Conservation (phyloP, 257 asterid species). For the Capsicum pubescens region DNA sequence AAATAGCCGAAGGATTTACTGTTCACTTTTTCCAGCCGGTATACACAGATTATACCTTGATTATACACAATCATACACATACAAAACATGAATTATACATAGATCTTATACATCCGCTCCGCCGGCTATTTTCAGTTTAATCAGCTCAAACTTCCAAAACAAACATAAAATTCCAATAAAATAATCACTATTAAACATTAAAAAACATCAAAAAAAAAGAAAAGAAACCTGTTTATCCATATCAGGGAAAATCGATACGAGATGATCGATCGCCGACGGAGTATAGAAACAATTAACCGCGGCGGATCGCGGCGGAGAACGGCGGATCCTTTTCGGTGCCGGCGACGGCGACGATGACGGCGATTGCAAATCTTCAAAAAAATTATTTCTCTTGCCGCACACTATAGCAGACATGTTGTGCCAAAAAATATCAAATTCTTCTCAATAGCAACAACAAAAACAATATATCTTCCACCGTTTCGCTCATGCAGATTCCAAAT, state of each 20-base stretch:
- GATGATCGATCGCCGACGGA: slow-evolving; percentile 55
- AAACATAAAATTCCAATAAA: not conserved
- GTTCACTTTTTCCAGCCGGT: no score
- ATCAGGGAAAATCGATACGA: slow-evolving; percentile 70
- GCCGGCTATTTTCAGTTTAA: no score
- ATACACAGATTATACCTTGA: no score
- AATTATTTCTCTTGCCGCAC: slow-evolving; percentile 98
- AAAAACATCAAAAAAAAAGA: not conserved
- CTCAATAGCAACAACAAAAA: slow-evolving; percentile 42
- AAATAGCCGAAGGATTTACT: no score
- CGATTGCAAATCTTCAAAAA: slow-evolving; percentile 78
- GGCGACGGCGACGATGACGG: slow-evolving; percentile 48
- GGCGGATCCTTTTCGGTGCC: slow-evolving; percentile 79
- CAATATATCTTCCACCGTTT: slow-evolving; percentile 44
- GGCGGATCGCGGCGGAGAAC: slow-evolving; percentile 70
- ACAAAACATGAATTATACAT: no score
- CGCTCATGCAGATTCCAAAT: slow-evolving; percentile 53
- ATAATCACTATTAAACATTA: not conserved
- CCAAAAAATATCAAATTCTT: slow-evolving; percentile 29
- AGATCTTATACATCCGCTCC: no score
- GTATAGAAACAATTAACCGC: slow-evolving; percentile 35
- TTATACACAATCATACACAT: no score
- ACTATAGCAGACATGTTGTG: slow-evolving; percentile 98
- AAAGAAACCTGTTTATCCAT: slow-evolving; percentile 89
- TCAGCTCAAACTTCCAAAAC: not conserved